These are phyloP conservation scores for Syzygium jambos DNA, from an alignment of 345 rosid species.

Conservation along the genomic window DNA sequence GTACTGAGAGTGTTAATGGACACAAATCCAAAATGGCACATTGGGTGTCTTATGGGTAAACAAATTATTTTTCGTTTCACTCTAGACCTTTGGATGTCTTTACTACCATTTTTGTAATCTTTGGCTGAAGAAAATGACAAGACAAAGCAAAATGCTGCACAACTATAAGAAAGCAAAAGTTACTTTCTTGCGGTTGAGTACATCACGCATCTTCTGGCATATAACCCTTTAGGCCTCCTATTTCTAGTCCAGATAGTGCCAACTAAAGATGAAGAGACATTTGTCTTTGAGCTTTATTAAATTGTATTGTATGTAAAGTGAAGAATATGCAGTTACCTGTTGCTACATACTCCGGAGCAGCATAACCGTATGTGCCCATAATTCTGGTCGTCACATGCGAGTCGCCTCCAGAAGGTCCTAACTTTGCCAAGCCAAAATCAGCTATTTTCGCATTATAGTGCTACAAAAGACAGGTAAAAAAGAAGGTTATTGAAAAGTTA, in stretches of 20 bases:
- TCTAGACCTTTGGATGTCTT: background rate
- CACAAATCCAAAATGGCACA: background rate
- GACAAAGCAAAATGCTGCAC: background rate
- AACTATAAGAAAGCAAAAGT: background rate
- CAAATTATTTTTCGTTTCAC: background rate
- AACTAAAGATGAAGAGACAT: background rate
- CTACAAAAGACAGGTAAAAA: background rate
- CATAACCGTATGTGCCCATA: slow-evolving; percentile 13
- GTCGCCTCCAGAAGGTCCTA: slow-evolving; percentile 10
- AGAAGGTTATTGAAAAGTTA: background rate
- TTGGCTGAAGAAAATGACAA: background rate
- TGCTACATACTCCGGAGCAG: slow-evolving; percentile 15
- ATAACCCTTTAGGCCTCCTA: background rate
- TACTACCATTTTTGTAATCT: background rate
- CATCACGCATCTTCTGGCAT: background rate
- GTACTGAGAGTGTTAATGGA: background rate
- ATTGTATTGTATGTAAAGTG: background rate
- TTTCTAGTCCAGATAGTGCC: background rate
- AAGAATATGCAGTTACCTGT: slow-evolving; percentile 1
- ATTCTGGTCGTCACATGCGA: slow-evolving; percentile 16
- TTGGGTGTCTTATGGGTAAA: background rate
- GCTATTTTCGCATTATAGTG: slow-evolving; percentile 13
- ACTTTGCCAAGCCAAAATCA: slow-evolving; percentile 18
- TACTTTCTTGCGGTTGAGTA: background rate
- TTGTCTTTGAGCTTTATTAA: background rate